phyloP scores from a whole-genome alignment of 176 grass and related monocot species.

The Bothriochloa decipiens region DNA sequence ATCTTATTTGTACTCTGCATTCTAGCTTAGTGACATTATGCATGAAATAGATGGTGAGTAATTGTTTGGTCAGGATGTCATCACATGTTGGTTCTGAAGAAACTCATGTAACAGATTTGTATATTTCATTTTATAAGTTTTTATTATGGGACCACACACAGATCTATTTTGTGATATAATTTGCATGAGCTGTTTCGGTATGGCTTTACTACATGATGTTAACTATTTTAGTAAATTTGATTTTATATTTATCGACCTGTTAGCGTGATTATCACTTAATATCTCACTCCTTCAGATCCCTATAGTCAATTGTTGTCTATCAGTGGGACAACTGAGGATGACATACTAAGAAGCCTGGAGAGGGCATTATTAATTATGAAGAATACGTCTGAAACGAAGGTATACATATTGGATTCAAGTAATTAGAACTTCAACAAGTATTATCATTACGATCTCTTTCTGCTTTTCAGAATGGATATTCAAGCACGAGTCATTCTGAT shows the following conservation, averaged over 20 bases:
- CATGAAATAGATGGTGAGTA: conserved; percentile 12
- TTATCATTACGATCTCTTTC: background rate
- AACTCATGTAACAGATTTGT: background rate
- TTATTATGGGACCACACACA: background rate
- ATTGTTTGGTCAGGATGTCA: conserved; percentile 14
- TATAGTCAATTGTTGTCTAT: conserved; percentile 76
- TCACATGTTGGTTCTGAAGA: conserved; percentile 4
- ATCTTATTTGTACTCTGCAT: too few species aligned
- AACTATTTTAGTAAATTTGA: background rate
- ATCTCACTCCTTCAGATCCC: conserved; percentile 56
- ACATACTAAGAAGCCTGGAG: conserved; percentile 69
- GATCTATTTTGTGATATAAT: background rate
- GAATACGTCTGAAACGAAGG: conserved; percentile 65
- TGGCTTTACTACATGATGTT: conserved; percentile 8
- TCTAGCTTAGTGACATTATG: too few species aligned
- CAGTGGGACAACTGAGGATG: conserved; percentile 80
- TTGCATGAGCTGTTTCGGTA: background rate
- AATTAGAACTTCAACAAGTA: conserved; percentile 5
- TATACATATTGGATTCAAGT: conserved; percentile 28
- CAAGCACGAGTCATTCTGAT: background rate
- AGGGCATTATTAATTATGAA: conserved; percentile 62
- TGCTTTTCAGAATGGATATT: background rate
- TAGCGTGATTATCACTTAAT: conserved; percentile 13
- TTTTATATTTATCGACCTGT: background rate
- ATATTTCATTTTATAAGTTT: background rate